Percentiles rank a stretch among this genome's conserved stretches.
These are phyloP conservation scores for Plenodomus lindquistii DNA, from an alignment of 2,329 filamentous ascomycete genomes.

Conservation along the genomic window DNA sequence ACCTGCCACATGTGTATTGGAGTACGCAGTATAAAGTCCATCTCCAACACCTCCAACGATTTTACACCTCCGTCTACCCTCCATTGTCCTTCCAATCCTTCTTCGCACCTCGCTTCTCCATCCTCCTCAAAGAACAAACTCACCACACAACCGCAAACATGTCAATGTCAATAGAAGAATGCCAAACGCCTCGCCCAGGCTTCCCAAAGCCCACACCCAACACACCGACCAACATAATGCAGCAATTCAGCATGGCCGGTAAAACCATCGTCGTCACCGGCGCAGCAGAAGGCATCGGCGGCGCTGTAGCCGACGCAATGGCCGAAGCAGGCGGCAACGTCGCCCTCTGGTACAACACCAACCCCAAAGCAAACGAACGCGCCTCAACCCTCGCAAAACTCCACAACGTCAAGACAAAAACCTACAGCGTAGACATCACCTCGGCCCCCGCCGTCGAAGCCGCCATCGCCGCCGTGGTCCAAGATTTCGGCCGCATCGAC, in stretches of 20 bases:
- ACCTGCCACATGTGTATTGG: not conserved
- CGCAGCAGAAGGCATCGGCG: conserved; percentile 61
- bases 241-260: conserved; percentile 41
- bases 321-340: conserved; percentile 51
- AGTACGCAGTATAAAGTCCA: not conserved
- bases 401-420: conserved; percentile 64
- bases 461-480: conserved; percentile 63
- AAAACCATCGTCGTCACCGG: conserved; percentile 50
- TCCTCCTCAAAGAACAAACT: not conserved
- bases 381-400: conserved; percentile 58
- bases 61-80: not conserved
- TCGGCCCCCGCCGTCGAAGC: conserved; percentile 57
- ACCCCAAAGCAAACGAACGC: conserved; percentile 63
- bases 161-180: conserved; percentile 42
- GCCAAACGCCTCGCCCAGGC: conserved; percentile 24
- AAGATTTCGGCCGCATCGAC: conserved; percentile 70
- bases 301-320: conserved; percentile 40
- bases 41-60: not conserved
- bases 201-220: conserved; percentile 32
- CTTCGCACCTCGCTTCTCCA: not conserved
- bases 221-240: conserved; percentile 33
- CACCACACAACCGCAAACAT: conserved; percentile 22
- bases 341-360: conserved; percentile 50
- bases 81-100: not conserved
- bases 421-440: conserved; percentile 64